phyloP scores from a whole-genome alignment of 371 early-diverging fungal genomes.

The Mortierella sp. region DNA sequence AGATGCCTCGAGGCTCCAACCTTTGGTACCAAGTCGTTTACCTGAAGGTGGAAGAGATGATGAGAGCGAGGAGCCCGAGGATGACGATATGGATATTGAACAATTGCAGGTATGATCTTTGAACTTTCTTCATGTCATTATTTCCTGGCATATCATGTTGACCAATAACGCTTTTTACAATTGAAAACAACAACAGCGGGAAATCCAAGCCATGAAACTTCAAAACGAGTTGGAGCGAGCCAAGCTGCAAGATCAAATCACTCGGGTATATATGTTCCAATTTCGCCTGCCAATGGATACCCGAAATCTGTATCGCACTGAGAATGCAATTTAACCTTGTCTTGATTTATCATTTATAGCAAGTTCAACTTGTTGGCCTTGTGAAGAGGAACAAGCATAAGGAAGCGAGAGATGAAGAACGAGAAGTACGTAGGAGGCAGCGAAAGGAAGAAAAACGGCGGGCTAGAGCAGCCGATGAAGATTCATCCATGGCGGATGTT shows the following conservation, averaged over 20 bases:
- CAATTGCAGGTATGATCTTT: conserved; percentile 45
- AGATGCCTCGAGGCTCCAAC: neutral
- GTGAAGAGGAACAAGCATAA: conserved; percentile 53
- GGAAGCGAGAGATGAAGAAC: conserved; percentile 35
- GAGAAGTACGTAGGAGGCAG: conserved; percentile 31
- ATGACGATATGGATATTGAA: conserved; percentile 57
- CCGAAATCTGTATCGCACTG: neutral
- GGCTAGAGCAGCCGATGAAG: conserved; percentile 14
- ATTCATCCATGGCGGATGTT: conserved; percentile 40
- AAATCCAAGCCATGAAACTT: conserved; percentile 36
- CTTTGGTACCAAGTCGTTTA: neutral
- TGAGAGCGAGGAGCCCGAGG: conserved; percentile 56
- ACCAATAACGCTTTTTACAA: neutral
- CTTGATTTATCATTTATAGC: conserved; percentile 22
- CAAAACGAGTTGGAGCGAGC: conserved; percentile 37
- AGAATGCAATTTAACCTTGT: neutral
- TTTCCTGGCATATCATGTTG: neutral
- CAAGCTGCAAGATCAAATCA: conserved; percentile 44
- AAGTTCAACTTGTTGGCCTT: conserved; percentile 52
- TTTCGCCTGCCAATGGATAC: no score
- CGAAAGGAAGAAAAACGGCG: conserved; percentile 37
- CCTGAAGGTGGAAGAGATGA: conserved; percentile 31
- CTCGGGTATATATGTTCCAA: conserved; percentile 24
- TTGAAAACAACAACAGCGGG: conserved; percentile 12
- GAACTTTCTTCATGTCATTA: neutral